A percentile compares a stretch with the other conserved stretches of the same genome.
These are phyloP conservation scores for Annona cherimola DNA, from an alignment of 164 flowering plant genomes.

Conservation along the genomic window DNA sequence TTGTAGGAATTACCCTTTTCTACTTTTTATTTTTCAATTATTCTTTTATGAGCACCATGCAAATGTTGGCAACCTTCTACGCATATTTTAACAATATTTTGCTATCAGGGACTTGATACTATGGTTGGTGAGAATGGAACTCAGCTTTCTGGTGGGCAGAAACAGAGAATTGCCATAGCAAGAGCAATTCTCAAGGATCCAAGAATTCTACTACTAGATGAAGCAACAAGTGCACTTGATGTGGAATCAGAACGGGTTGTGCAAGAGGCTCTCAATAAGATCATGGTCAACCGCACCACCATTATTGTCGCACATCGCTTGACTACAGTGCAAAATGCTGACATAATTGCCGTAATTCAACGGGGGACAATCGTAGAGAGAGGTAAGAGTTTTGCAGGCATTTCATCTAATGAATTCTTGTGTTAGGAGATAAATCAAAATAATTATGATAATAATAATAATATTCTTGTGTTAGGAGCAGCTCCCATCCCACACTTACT, in stretches of 20 bases:
- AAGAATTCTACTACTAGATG: background rate
- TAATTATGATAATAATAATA: too few relatives aligned
- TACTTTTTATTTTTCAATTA: background rate
- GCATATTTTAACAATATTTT: background rate
- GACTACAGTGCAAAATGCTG: background rate
- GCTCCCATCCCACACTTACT: too few relatives aligned
- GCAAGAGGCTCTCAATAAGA: too few relatives aligned
- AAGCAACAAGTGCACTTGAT: background rate
- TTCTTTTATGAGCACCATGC: background rate
- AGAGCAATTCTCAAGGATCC: background rate
- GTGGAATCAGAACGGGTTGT: background rate
- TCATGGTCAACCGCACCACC: background rate
- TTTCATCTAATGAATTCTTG: too few relatives aligned
- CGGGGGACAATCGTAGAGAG: background rate
- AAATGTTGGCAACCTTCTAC: background rate
- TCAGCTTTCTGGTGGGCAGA: background rate
- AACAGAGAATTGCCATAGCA: background rate
- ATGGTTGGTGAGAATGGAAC: conserved; percentile 3
- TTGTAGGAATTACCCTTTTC: background rate
- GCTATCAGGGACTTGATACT: conserved; percentile 20
- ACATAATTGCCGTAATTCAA: background rate
- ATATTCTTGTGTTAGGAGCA: too few relatives aligned
- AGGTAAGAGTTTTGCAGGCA: background rate
- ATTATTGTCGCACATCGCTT: background rate
- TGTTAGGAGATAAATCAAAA: too few relatives aligned